Percentiles rank a stretch among this genome's conserved stretches.
Evolutionary conservation across 2,329 filamentous ascomycete species (phyloP).

Genomic region (Cercospora zeina): DNA sequence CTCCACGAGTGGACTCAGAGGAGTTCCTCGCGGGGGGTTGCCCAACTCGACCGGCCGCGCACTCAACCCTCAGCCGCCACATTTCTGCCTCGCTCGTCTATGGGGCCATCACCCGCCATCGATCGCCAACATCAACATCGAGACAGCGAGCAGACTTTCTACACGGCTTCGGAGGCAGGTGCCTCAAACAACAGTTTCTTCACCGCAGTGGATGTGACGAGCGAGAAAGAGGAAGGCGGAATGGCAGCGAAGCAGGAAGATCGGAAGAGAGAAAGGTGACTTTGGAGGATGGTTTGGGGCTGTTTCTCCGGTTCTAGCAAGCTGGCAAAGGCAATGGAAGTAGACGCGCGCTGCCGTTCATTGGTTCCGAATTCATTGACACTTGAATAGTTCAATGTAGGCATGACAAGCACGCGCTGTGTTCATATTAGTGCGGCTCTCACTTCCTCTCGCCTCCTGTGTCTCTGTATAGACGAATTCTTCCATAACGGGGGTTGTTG

Average conservation of each 20-base stretch:
- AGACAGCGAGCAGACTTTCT: background rate
- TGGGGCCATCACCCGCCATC: background rate
- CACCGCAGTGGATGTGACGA: background rate
- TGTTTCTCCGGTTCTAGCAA: background rate
- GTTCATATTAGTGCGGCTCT: too few relatives aligned
- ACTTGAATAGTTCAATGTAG: too few relatives aligned
- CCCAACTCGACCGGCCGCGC: background rate
- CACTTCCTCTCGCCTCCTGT: too few relatives aligned
- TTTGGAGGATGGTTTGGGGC: background rate
- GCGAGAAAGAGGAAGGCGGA: background rate
- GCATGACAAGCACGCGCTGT: too few relatives aligned
- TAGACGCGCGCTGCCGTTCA: background rate
- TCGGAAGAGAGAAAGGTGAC: background rate
- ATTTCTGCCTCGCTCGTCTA: background rate
- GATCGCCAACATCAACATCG: background rate
- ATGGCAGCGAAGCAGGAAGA: background rate
- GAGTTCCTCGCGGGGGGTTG: background rate
- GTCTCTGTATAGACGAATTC: too few relatives aligned
- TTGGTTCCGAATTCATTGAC: background rate
- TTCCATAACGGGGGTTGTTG: too few relatives aligned
- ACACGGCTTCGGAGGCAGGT: background rate
- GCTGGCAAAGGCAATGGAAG: background rate
- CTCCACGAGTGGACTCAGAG: background rate
- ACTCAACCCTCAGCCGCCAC: background rate
- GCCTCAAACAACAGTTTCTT: background rate